phyloP scores from a whole-genome alignment of 2,329 filamentous ascomycete genomes.

The Metarhizium guizhouense region DNA sequence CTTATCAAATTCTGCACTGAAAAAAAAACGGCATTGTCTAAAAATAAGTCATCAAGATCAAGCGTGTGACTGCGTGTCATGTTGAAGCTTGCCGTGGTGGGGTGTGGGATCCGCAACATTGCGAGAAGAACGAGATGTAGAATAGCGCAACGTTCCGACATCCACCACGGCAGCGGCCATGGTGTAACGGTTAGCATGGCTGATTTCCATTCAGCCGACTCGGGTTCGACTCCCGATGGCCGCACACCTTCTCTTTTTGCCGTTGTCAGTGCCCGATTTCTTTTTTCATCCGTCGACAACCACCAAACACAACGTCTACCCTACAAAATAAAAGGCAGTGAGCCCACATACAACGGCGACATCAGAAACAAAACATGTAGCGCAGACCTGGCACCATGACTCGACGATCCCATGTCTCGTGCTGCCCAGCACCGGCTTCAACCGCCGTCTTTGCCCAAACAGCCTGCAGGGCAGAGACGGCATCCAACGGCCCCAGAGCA shows the following conservation, averaged over 20 bases:
- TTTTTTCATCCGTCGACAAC: neutral
- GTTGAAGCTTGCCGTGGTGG: too few relatives aligned
- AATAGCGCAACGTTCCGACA: neutral
- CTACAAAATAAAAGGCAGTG: too few relatives aligned
- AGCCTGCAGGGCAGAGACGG: neutral
- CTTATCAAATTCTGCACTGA: too few relatives aligned
- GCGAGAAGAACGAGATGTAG: neutral
- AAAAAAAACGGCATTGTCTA: too few relatives aligned
- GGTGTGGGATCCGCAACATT: neutral
- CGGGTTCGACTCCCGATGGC: conserved; percentile 13
- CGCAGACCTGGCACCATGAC: neutral
- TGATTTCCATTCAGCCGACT: conserved; percentile 14
- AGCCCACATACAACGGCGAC: too few relatives aligned
- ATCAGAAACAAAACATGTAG: neutral
- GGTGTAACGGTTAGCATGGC: conserved; percentile 14
- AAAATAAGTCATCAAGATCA: too few relatives aligned
- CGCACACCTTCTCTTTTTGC: neutral
- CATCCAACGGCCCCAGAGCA: too few relatives aligned
- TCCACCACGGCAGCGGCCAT: conserved; percentile 5
- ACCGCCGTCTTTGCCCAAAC: neutral
- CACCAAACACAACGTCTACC: neutral
- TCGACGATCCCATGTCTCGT: neutral
- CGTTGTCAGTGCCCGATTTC: too few relatives aligned
- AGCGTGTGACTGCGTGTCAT: too few relatives aligned
- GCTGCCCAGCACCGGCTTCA: neutral